Conservation (phyloP, 129 eudicot species). For the Centaurea solstitialis region DNA sequence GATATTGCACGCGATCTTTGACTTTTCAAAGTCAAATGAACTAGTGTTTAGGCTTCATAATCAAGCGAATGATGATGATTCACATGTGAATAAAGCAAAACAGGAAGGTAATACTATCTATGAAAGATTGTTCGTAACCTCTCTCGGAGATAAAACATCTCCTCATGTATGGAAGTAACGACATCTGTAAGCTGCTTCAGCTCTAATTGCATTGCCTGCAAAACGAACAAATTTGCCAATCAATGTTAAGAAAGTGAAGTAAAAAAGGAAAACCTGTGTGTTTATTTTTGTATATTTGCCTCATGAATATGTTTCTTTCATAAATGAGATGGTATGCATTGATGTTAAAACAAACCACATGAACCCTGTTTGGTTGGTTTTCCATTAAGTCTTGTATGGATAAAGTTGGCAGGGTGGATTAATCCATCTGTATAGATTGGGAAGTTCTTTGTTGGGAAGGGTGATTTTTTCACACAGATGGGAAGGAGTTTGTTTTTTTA, state of each 20-base stretch:
- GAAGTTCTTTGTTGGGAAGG: too few relatives aligned
- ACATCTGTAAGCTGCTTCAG: slow-evolving; percentile 77
- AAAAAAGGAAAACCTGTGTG: neutral
- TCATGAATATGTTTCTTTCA: too few relatives aligned
- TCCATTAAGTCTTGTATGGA: too few relatives aligned
- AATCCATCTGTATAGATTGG: too few relatives aligned
- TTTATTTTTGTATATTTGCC: too few relatives aligned
- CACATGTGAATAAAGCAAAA: neutral
- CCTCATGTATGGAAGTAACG: slow-evolving; percentile 76
- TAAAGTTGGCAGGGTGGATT: too few relatives aligned
- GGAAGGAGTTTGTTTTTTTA: too few relatives aligned
- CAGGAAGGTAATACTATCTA: neutral
- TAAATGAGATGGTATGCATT: too few relatives aligned
- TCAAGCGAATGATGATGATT: neutral
- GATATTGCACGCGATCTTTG: neutral
- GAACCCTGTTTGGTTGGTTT: too few relatives aligned
- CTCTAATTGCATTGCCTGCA: slow-evolving; percentile 75
- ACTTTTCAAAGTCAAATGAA: neutral
- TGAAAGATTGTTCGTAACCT: slow-evolving; percentile 42
- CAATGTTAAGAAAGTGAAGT: neutral
- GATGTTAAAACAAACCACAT: too few relatives aligned
- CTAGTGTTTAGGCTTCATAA: neutral
- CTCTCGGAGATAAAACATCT: slow-evolving; percentile 88
- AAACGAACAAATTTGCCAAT: slow-evolving; percentile 9
- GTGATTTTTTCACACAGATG: too few relatives aligned